Conservation (phyloP, 306 rosid genomes). For the Ormosia emarginata region DNA sequence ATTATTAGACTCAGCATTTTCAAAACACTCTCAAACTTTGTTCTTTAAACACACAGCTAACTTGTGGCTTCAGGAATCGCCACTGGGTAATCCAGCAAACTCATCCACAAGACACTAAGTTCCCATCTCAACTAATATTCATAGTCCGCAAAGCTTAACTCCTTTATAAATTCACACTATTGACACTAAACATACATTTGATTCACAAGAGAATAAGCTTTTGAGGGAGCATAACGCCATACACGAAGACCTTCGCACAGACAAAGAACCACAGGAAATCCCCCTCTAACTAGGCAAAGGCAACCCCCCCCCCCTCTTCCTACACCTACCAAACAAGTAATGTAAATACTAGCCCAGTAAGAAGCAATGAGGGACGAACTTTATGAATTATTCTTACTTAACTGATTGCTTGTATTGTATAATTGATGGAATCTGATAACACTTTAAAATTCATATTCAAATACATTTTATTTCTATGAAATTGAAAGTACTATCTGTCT, state of each 20-base stretch:
- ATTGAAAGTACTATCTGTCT: background rate
- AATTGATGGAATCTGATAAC: background rate
- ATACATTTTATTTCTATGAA: background rate
- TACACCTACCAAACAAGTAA: background rate
- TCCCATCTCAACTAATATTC: conserved; percentile 11
- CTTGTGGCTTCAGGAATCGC: conserved; percentile 22
- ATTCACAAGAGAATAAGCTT: background rate
- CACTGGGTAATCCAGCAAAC: conserved; percentile 26
- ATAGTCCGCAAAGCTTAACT: background rate
- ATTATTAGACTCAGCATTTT: conserved; percentile 15
- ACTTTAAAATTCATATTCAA: background rate
- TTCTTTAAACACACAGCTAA: background rate
- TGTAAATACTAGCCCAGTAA: background rate
- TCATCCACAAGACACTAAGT: conserved; percentile 11
- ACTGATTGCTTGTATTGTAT: background rate
- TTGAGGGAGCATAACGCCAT: background rate
- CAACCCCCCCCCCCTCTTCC: background rate
- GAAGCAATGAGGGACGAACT: background rate
- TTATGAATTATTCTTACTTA: background rate
- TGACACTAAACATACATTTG: background rate
- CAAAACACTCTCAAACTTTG: conserved; percentile 7
- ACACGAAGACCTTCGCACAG: background rate
- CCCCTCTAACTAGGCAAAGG: background rate
- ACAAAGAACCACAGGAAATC: background rate
- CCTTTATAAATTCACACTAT: background rate